A percentile compares a stretch with the other conserved stretches of the same genome.
Evolutionary conservation across 2,329 filamentous ascomycete species (phyloP).

Genomic region (Botrytis tulipae): DNA sequence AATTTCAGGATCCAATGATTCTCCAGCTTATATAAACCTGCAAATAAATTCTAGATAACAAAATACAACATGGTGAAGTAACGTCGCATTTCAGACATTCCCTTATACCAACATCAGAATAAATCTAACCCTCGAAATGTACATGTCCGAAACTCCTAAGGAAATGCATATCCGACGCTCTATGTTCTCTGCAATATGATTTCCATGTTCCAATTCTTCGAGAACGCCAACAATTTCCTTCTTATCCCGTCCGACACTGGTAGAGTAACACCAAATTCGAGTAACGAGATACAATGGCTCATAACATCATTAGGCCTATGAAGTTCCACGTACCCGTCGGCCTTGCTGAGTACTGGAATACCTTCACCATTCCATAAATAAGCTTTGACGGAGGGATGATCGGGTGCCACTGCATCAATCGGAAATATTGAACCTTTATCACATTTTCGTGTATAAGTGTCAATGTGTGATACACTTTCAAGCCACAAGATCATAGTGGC

Average conservation of each 20-base stretch:
- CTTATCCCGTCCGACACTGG: constrained; percentile 55
- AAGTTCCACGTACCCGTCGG: constrained; percentile 46
- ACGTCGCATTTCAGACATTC: neutral
- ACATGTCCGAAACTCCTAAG: constrained; percentile 36
- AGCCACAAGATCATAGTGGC: constrained; percentile 62
- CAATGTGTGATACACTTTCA: constrained; percentile 55
- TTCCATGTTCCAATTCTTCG: constrained; percentile 36
- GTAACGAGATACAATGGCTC: constrained; percentile 50
- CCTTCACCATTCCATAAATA: constrained; percentile 55
- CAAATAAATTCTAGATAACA: neutral
- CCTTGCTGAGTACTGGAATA: constrained; percentile 49
- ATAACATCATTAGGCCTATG: constrained; percentile 50
- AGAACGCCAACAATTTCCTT: constrained; percentile 49
- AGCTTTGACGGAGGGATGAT: constrained; percentile 50
- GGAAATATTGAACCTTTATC: constrained; percentile 44
- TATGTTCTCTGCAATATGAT: constrained; percentile 26
- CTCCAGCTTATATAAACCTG: neutral
- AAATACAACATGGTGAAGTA: neutral
- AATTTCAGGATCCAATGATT: neutral
- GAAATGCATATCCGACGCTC: constrained; percentile 39
- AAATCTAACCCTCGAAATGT: neutral
- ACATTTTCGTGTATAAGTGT: constrained; percentile 39
- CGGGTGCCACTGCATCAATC: constrained; percentile 49
- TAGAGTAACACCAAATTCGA: constrained; percentile 52
- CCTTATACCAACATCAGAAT: neutral